These are phyloP conservation scores for Hericium erinaceus DNA, from an alignment of 768 basidiomycete species.

Conservation along the genomic window DNA sequence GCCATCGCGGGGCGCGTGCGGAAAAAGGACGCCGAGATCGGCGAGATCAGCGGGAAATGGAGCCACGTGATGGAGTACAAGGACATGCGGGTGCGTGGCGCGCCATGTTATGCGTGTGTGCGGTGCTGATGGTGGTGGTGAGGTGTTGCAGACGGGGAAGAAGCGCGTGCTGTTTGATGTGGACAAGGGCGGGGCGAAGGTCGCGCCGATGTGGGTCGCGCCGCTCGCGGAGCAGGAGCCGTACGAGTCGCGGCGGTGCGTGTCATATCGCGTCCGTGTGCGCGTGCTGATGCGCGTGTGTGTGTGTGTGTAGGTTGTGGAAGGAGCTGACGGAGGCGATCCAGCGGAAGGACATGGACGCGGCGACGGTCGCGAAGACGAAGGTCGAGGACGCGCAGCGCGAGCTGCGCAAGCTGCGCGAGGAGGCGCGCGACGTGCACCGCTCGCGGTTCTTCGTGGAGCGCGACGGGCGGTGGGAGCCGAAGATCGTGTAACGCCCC, in stretches of 20 bases:
- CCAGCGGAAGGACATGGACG: slow-evolving; percentile 82
- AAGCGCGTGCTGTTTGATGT: slow-evolving; percentile 83
- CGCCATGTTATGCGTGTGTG: neutral
- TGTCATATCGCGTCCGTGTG: slow-evolving; percentile 3
- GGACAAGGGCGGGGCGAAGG: slow-evolving; percentile 56
- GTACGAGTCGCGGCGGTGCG: slow-evolving; percentile 81
- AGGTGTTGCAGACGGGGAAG: slow-evolving; percentile 41
- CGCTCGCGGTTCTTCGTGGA: slow-evolving; percentile 77
- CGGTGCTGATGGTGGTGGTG: neutral
- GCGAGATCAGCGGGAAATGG: slow-evolving; percentile 89
- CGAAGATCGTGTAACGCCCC: slow-evolving; percentile 51
- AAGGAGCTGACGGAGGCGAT: slow-evolving; percentile 78
- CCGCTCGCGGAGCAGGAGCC: slow-evolving; percentile 82
- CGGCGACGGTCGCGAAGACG: slow-evolving; percentile 83
- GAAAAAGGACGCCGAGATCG: slow-evolving; percentile 52
- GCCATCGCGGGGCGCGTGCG: slow-evolving; percentile 76
- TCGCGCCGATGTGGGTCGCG: slow-evolving; percentile 76
- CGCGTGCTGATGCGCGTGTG: neutral
- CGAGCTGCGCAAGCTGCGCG: slow-evolving; percentile 63
- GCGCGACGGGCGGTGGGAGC: slow-evolving; percentile 71
- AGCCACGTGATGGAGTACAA: slow-evolving; percentile 84
- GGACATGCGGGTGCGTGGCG: slow-evolving; percentile 43
- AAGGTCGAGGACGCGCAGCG: slow-evolving; percentile 89
- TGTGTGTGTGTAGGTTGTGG: slow-evolving; percentile 56
- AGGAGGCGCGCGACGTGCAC: slow-evolving; percentile 61